Conservation (phyloP, 352 stramenopile genomes). For the Aphanomyces astaci region DNA sequence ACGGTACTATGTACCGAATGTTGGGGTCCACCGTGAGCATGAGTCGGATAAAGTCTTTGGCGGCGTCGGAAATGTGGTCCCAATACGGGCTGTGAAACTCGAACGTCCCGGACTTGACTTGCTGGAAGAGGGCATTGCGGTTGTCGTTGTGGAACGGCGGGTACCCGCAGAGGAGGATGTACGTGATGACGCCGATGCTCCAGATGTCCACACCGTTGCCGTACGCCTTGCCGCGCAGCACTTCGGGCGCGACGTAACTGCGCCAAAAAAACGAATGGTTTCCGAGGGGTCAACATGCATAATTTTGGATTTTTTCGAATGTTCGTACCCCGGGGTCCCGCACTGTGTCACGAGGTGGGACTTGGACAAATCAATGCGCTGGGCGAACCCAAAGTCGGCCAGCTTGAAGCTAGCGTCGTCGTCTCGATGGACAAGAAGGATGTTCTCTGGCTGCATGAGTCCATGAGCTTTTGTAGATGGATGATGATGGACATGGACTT, state of each 20-base stretch:
- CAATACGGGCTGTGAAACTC: conserved; percentile 21
- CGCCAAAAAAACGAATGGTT: background rate
- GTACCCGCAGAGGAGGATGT: conserved; percentile 66
- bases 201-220: conserved; percentile 63
- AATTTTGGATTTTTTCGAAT: background rate
- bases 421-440: conserved; percentile 31
- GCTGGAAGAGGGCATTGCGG: conserved; percentile 9
- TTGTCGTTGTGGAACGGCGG: conserved; percentile 40
- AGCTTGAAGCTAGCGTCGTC: conserved; percentile 30
- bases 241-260: conserved; percentile 39
- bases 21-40: conserved; percentile 22
- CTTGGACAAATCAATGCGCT: conserved; percentile 32
- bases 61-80: conserved; percentile 19
- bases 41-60: conserved; percentile 21
- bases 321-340: conserved; percentile 43
- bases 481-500: background rate
- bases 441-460: conserved; percentile 37
- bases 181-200: conserved; percentile 62
- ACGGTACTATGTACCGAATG: background rate
- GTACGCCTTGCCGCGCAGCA: conserved; percentile 46
- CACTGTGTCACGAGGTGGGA: conserved; percentile 60
- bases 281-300: too few relatives aligned
- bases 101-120: conserved; percentile 22
- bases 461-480: background rate
- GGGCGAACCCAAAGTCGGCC: conserved; percentile 45